Percentiles rank a stretch among this genome's conserved stretches.
Conservation (phyloP, 306 rosid genomes). For the Dalbergia cochinchinensis region DNA sequence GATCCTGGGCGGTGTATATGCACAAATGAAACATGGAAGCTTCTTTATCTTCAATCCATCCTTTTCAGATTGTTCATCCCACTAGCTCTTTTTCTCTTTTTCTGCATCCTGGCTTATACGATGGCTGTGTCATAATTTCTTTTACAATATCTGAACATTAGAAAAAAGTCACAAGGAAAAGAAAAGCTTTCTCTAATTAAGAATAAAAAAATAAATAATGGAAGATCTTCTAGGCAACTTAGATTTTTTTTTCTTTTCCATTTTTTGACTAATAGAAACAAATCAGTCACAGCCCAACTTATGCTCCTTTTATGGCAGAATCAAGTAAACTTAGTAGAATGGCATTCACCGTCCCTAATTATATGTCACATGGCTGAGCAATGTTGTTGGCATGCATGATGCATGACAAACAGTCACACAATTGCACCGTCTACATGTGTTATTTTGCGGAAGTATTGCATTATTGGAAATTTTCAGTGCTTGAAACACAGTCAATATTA, state of each 20-base stretch:
- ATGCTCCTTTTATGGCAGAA: slow-evolving; percentile 33
- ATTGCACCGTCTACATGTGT: background rate
- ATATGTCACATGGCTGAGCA: slow-evolving; percentile 40
- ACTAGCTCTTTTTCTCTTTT: slow-evolving; percentile 9
- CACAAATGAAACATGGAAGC: too few relatives aligned
- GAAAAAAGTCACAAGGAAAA: background rate
- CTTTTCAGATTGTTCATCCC: slow-evolving; percentile 30
- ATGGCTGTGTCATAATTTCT: slow-evolving; percentile 19
- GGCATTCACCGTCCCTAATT: slow-evolving; percentile 29
- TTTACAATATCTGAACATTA: background rate
- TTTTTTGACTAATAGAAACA: slow-evolving; percentile 27
- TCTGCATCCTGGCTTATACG: background rate
- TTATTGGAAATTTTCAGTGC: slow-evolving; percentile 1
- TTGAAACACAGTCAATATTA: background rate
- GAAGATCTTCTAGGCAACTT: slow-evolving; percentile 26
- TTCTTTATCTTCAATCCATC: slow-evolving; percentile 39
- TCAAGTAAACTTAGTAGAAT: slow-evolving; percentile 12
- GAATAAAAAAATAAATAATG: background rate
- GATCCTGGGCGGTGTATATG: background rate
- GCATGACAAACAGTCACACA: background rate
- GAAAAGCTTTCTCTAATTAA: background rate
- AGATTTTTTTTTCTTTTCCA: background rate
- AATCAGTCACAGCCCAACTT: slow-evolving; percentile 31
- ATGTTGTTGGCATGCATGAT: slow-evolving; percentile 38
- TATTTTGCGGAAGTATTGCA: too few relatives aligned